Evolutionary conservation across 345 rosid species (phyloP).

Genomic region (Kandelia obovata): DNA sequence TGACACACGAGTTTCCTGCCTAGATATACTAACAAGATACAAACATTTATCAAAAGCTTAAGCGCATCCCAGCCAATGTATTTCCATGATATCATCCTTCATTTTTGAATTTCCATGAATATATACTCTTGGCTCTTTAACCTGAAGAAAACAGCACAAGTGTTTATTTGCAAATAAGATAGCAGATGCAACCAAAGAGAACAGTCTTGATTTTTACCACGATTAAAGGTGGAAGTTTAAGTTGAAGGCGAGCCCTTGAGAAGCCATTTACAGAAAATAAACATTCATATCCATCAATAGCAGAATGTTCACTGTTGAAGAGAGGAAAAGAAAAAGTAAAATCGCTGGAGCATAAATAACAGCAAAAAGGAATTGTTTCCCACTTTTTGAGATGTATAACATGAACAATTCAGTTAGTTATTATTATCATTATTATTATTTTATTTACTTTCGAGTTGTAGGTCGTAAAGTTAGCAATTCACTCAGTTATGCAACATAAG

Average conservation of each 20-base stretch:
- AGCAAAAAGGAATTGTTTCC: background rate
- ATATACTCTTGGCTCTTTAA: constrained; percentile 60
- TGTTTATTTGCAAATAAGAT: background rate
- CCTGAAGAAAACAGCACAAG: constrained; percentile 40
- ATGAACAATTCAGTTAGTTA: too few species aligned
- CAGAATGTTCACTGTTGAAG: constrained; percentile 59
- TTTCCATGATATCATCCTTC: constrained; percentile 33
- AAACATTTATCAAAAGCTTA: constrained; percentile 15
- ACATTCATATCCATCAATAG: constrained; percentile 67
- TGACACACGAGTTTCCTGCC: too few species aligned
- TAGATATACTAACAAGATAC: background rate
- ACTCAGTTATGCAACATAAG: too few species aligned
- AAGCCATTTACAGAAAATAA: constrained; percentile 60
- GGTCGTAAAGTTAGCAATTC: too few species aligned
- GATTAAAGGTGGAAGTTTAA: constrained; percentile 50
- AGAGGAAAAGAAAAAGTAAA: background rate
- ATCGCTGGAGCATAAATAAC: background rate
- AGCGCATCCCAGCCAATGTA: constrained; percentile 68
- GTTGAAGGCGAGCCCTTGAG: constrained; percentile 50
- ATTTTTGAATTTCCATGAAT: constrained; percentile 49
- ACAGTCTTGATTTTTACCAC: constrained; percentile 41
- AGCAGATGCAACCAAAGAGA: background rate
- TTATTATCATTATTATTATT: too few species aligned
- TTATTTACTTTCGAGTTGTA: too few species aligned
- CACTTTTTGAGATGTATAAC: background rate